A percentile compares a stretch with the other conserved stretches of the same genome.
Evolutionary conservation across 208 protist species (phyloP).

Genomic region (Sergeia podlipaevii): DNA sequence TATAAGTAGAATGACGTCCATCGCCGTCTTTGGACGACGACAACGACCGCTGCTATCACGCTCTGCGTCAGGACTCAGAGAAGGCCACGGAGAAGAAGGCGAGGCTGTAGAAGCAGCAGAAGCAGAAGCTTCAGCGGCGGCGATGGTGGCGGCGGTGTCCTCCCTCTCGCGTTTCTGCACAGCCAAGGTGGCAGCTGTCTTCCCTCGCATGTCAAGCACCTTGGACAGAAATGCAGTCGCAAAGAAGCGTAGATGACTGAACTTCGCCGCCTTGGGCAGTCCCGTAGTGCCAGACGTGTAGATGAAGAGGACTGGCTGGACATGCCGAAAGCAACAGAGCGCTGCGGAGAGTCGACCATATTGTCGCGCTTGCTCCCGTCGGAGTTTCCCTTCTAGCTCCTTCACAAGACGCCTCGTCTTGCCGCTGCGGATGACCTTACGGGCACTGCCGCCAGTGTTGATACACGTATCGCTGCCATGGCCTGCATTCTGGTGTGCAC

Average conservation of each 20-base stretch:
- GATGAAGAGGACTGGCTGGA: conserved; percentile 65
- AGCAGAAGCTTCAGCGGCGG: background rate
- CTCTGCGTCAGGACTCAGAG: background rate
- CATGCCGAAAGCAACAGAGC: conserved; percentile 32
- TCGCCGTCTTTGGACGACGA: background rate
- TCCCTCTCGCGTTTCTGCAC: conserved; percentile 14
- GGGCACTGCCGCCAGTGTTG: no score
- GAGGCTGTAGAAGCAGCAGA: background rate
- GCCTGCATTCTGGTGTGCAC: no score
- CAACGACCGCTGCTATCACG: background rate
- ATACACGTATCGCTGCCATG: no score
- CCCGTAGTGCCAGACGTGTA: conserved; percentile 90
- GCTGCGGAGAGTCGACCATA: conserved; percentile 8
- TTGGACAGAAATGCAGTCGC: conserved; percentile 44
- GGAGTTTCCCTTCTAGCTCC: no score
- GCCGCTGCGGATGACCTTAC: no score
- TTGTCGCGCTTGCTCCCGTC: background rate
- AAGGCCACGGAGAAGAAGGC: background rate
- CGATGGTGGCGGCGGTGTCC: background rate
- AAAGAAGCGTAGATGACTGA: conserved; percentile 72
- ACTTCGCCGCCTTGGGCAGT: conserved; percentile 72
- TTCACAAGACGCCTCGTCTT: no score
- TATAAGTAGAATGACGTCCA: conserved; percentile 10
- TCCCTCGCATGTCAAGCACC: conserved; percentile 24
- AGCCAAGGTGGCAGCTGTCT: conserved; percentile 21